Evolutionary conservation across 139 green algal genomes (phyloP).

Genomic region (Coelastrella sp.): DNA sequence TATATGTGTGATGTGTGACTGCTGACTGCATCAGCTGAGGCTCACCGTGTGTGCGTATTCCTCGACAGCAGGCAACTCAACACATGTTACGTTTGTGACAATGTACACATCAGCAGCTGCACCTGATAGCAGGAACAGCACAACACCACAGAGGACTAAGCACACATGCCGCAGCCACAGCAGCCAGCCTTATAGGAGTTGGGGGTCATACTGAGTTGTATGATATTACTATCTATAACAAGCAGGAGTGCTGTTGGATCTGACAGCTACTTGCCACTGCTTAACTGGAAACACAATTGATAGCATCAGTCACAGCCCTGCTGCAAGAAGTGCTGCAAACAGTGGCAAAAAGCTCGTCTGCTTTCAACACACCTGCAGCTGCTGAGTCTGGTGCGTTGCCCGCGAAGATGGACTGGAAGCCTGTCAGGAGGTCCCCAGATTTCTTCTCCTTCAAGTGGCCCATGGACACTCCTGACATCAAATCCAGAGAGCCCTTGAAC

Average conservation of each 20-base stretch:
- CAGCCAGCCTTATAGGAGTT: not conserved
- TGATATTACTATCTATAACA: not conserved
- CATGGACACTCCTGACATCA: conserved; percentile 71
- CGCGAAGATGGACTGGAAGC: conserved; percentile 59
- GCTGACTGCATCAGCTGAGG: not conserved
- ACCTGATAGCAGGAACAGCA: conserved; percentile 12
- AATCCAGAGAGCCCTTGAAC: conserved; percentile 74
- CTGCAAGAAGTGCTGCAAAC: not conserved
- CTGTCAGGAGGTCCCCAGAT: conserved; percentile 32
- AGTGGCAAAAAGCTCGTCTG: not conserved
- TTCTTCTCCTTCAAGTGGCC: conserved; percentile 79
- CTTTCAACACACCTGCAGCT: conserved; percentile 17
- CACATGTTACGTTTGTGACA: conserved; percentile 85
- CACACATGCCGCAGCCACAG: not conserved
- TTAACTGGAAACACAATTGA: not conserved
- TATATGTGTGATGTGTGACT: not conserved
- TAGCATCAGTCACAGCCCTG: not conserved
- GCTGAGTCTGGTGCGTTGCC: conserved; percentile 50
- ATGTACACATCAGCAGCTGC: conserved; percentile 87
- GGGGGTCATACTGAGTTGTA: not conserved
- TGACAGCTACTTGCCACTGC: not conserved
- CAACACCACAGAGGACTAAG: not conserved
- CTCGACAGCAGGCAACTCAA: conserved; percentile 83
- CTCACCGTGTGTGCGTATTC: conserved; percentile 60
- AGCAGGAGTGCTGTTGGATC: not conserved